Evolutionary conservation across 352 stramenopile species (phyloP).

Genomic region (Globisporangium mamillatum): DNA sequence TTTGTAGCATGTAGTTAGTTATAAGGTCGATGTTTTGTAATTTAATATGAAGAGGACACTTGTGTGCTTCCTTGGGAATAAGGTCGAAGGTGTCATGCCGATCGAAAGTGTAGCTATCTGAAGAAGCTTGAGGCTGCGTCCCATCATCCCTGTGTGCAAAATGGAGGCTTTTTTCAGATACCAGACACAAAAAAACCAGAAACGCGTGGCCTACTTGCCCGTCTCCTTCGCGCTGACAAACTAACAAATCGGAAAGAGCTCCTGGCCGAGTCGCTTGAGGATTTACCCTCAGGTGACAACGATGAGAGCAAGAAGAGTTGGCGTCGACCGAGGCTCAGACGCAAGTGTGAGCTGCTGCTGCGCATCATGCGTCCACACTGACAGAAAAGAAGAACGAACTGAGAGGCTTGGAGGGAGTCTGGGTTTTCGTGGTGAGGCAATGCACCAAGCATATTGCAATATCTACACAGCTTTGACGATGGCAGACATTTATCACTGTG

Average conservation of each 20-base stretch:
- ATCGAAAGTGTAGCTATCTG: neutral
- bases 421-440: neutral
- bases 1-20: neutral
- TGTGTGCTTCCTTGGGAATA: neutral
- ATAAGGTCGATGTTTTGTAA: constrained; percentile 8
- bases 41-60: constrained; percentile 3
- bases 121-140: neutral
- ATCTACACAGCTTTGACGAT: neutral
- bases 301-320: neutral
- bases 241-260: neutral
- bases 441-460: neutral
- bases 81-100: neutral
- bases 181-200: neutral
- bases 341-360: neutral
- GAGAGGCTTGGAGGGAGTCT: neutral
- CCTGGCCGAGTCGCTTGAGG: neutral
- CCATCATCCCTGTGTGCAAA: neutral
- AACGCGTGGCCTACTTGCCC: neutral
- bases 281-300: neutral
- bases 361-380: neutral
- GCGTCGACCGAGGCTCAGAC: neutral
- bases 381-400: neutral
- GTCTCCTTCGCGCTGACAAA: constrained; percentile 5
- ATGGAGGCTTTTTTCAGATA: neutral
- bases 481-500: too few relatives aligned